phyloP scores from a whole-genome alignment of 139 green algal genomes.

The Desmodesmus armatus region DNA sequence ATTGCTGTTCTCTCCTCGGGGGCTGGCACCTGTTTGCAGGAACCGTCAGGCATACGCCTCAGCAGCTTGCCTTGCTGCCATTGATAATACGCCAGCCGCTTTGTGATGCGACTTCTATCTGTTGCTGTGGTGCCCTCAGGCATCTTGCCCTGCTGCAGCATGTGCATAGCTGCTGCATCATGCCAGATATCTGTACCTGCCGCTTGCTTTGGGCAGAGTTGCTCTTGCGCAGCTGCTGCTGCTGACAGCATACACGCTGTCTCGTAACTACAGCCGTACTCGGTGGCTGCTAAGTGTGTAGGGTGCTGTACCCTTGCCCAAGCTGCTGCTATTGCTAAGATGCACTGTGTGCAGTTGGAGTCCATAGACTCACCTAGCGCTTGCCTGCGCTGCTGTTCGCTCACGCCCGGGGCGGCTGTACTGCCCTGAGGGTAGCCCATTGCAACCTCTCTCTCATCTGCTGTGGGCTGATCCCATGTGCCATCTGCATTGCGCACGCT shows the following conservation, averaged over 20 bases:
- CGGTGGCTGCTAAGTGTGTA: too few relatives aligned
- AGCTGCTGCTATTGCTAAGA: not conserved
- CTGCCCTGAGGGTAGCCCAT: not conserved
- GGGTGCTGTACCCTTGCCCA: too few relatives aligned
- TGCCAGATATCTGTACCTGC: not conserved
- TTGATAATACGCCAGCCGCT: not conserved
- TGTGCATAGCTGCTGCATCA: not conserved
- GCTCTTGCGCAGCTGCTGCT: constrained; percentile 16
- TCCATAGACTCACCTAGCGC: constrained; percentile 13
- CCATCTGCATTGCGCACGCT: not conserved
- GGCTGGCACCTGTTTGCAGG: not conserved
- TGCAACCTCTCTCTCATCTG: not conserved
- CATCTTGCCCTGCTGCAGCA: not conserved
- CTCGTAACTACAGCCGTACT: too few relatives aligned
- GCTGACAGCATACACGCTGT: too few relatives aligned
- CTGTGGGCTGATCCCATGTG: not conserved
- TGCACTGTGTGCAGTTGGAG: not conserved
- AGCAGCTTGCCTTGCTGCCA: not conserved
- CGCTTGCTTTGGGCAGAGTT: not conserved
- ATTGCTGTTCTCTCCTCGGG: not conserved
- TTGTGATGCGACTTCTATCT: not conserved
- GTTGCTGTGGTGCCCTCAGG: not conserved
- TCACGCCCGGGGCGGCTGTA: not conserved
- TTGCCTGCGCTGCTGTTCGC: not conserved
- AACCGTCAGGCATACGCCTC: not conserved